A percentile compares a stretch with the other conserved stretches of the same genome.
These are phyloP conservation scores for Canna indica DNA, from an alignment of 176 grass and related monocot species.

Conservation along the genomic window DNA sequence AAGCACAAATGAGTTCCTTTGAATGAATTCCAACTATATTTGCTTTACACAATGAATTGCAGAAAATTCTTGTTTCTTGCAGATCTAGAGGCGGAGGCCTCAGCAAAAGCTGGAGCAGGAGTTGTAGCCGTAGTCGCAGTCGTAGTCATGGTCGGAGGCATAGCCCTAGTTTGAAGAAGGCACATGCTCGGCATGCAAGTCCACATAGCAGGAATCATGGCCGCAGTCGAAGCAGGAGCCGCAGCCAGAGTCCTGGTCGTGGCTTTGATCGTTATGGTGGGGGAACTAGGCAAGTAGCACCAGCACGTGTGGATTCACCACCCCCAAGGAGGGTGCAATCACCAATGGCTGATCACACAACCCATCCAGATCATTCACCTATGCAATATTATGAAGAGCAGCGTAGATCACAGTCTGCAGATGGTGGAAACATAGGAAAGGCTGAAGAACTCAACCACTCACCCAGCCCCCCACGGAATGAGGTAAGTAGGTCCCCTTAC, in stretches of 20 bases:
- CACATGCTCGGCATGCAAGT: background rate
- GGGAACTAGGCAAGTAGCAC: constrained; percentile 19
- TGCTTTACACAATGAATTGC: background rate
- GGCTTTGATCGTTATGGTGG: constrained; percentile 26
- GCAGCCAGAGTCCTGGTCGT: constrained; percentile 31
- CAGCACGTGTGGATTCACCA: constrained; percentile 6
- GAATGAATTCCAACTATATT: background rate
- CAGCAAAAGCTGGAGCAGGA: constrained; percentile 40
- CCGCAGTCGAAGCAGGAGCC: constrained; percentile 42
- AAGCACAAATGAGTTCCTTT: background rate
- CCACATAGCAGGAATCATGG: constrained; percentile 1
- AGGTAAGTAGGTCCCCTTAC: constrained; percentile 29
- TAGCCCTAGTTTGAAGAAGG: background rate
- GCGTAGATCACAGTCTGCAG: constrained; percentile 20
- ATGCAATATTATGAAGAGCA: constrained; percentile 7
- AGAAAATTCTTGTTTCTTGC: background rate
- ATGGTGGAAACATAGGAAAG: constrained; percentile 29
- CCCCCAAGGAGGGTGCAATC: constrained; percentile 23
- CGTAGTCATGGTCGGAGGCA: constrained; percentile 37
- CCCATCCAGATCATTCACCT: constrained; percentile 13
- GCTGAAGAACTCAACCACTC: constrained; percentile 37
- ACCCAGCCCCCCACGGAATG: constrained; percentile 23
- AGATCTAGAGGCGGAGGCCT: constrained; percentile 31
- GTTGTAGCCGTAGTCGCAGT: constrained; percentile 47
- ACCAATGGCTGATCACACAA: constrained; percentile 18